phyloP scores from a whole-genome alignment of 148 eudicot genomes.

The Dysphania ambrosioides region DNA sequence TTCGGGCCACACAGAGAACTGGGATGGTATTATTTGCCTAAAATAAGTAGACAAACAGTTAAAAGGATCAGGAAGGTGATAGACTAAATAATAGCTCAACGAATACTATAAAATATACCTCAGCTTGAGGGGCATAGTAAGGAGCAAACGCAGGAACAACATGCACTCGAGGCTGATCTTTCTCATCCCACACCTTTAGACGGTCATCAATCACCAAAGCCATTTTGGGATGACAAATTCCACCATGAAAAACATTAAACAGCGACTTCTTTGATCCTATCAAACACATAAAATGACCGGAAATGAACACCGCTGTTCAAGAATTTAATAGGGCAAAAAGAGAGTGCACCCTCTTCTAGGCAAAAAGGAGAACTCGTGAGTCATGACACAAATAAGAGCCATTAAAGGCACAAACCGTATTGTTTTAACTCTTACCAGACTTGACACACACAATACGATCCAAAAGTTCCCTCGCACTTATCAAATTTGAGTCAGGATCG shows the following conservation, averaged over 20 bases:
- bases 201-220: constrained; percentile 98
- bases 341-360: neutral
- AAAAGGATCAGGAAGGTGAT: neutral
- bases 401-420: neutral
- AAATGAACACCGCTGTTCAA: neutral
- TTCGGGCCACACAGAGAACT: constrained; percentile 92
- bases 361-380: neutral
- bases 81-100: neutral
- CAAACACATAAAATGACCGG: neutral
- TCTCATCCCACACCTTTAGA: constrained; percentile 93
- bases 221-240: constrained; percentile 95
- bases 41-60: constrained; percentile 18
- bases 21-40: constrained; percentile 86
- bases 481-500: constrained; percentile 93
- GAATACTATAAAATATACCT: constrained; percentile 41
- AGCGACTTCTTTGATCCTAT: constrained; percentile 82
- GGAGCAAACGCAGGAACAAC: constrained; percentile 99
- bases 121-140: constrained; percentile 98
- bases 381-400: neutral
- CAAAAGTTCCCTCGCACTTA: constrained; percentile 61
- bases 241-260: constrained; percentile 84
- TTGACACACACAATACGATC: constrained; percentile 95
- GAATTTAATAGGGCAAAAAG: neutral
- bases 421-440: constrained; percentile 50
- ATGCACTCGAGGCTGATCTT: constrained; percentile 95